phyloP scores from a whole-genome alignment of 768 basidiomycete species.

The Suillus plorans region DNA sequence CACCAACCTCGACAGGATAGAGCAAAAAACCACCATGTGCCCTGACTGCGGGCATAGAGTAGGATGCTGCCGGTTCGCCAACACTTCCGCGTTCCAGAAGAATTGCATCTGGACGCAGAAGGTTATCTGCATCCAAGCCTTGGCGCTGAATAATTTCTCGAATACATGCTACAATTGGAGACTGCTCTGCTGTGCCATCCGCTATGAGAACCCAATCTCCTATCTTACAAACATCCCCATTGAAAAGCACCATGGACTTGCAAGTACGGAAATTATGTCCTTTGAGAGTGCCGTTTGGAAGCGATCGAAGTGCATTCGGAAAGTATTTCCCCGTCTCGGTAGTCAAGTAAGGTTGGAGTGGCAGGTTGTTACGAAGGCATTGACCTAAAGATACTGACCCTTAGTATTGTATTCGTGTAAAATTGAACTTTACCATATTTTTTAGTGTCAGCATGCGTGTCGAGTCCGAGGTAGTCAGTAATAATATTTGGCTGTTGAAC shows the following conservation, averaged over 20 bases:
- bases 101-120: slow-evolving; percentile 1
- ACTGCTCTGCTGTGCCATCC: not conserved
- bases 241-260: not conserved
- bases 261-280: not conserved
- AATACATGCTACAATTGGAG: not conserved
- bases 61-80: not conserved
- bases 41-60: not conserved
- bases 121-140: not conserved
- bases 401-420: not conserved
- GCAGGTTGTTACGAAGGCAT: not conserved
- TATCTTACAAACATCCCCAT: slow-evolving; percentile 5
- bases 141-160: slow-evolving; percentile 2
- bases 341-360: not conserved
- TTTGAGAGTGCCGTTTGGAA: not conserved
- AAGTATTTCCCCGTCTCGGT: not conserved
- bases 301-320: not conserved
- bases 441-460: not conserved
- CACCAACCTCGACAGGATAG: too few relatives aligned
- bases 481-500: slow-evolving; percentile 1
- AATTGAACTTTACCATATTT: not conserved
- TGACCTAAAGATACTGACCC: not conserved
- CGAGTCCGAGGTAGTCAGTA: not conserved
- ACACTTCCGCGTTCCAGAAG: not conserved
- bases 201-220: not conserved
- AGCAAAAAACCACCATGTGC: not conserved